A percentile compares a stretch with the other conserved stretches of the same genome.
These are phyloP conservation scores for Globisporangium cylindrosporum DNA, from an alignment of 352 stramenopile species.

Conservation along the genomic window DNA sequence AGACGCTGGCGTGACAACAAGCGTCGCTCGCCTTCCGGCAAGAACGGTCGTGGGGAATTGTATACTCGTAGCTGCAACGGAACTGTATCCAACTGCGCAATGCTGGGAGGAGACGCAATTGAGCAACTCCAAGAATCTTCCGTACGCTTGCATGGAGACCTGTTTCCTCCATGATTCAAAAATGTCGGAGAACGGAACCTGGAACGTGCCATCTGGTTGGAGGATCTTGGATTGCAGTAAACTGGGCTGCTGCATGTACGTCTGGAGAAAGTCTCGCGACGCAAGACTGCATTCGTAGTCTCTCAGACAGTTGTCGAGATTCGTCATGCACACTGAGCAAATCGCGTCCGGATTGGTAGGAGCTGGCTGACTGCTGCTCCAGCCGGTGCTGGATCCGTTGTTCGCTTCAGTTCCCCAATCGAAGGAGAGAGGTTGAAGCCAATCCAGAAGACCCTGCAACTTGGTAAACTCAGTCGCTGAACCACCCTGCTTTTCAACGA, in stretches of 20 bases:
- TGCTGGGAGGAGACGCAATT: not conserved
- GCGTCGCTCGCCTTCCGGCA: not conserved
- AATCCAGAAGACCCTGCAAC: conserved; percentile 9
- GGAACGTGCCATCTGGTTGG: not conserved
- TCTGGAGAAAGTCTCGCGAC: not conserved
- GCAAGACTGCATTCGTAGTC: conserved; percentile 6
- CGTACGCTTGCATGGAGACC: not conserved
- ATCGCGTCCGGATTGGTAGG: conserved; percentile 2
- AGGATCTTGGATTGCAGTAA: not conserved
- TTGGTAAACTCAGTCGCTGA: not conserved
- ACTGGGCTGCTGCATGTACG: not conserved
- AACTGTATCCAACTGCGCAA: conserved; percentile 1
- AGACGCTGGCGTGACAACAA: not conserved
- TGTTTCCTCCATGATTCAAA: not conserved
- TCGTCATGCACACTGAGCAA: conserved; percentile 10
- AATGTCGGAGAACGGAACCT: not conserved
- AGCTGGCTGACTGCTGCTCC: not conserved
- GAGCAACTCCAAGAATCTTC: not conserved
- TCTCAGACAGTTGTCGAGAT: conserved; percentile 5
- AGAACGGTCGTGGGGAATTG: not conserved
- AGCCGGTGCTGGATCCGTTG: not conserved
- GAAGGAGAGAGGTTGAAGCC: conserved; percentile 6
- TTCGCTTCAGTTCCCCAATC: not conserved
- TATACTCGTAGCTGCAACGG: not conserved
- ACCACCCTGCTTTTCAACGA: not conserved